Evolutionary conservation across 768 basidiomycete species (phyloP).

Genomic region (Xerocomellus intermedius): DNA sequence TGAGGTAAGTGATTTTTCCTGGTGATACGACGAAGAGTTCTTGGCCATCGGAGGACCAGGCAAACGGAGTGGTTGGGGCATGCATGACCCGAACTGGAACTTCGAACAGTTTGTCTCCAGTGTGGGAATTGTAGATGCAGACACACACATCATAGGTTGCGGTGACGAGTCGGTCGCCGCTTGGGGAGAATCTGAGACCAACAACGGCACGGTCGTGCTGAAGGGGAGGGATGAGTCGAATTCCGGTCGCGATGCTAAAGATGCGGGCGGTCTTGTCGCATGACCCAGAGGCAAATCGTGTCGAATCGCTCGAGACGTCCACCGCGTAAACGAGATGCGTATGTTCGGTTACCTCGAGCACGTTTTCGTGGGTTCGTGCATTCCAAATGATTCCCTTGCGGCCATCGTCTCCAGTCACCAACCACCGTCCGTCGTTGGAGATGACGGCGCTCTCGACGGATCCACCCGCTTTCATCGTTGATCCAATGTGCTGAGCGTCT

Average conservation of each 20-base stretch:
- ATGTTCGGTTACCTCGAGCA: neutral
- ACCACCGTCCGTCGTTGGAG: neutral
- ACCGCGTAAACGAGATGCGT: neutral
- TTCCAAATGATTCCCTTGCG: neutral
- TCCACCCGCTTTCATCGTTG: neutral
- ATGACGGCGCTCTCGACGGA: neutral
- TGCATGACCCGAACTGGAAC: neutral
- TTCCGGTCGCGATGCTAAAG: neutral
- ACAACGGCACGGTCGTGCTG: conserved; percentile 1
- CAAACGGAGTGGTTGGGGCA: neutral
- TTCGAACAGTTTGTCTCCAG: neutral
- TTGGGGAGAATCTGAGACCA: neutral
- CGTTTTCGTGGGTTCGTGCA: too few species aligned
- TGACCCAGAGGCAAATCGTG: neutral
- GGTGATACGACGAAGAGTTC: neutral
- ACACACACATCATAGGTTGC: neutral
- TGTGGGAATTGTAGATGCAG: neutral
- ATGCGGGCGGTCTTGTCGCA: neutral
- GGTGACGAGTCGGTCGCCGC: neutral
- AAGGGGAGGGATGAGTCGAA: neutral
- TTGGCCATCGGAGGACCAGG: neutral
- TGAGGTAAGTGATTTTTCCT: neutral
- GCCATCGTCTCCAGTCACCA: neutral
- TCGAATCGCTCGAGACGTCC: neutral
- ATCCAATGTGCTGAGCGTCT: neutral